These are phyloP conservation scores for Apiotrichum gamsii DNA, from an alignment of 1,284 basidiomycete genomes.

Conservation along the genomic window DNA sequence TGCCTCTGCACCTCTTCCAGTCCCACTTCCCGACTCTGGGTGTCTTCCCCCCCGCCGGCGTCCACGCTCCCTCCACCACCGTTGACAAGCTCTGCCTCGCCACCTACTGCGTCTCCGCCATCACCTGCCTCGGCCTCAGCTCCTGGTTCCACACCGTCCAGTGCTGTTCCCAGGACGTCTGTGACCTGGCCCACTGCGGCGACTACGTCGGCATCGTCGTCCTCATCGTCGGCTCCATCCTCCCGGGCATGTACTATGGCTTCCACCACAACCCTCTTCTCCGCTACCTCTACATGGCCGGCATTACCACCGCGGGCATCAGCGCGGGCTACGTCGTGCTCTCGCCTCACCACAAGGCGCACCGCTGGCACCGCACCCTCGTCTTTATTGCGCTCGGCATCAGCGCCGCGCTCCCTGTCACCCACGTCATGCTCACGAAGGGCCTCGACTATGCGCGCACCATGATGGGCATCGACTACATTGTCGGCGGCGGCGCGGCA, in stretches of 20 bases:
- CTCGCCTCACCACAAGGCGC: slow-evolving; percentile 66
- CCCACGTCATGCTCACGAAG: slow-evolving; percentile 59
- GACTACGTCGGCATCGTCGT: slow-evolving; percentile 54
- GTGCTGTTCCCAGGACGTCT: slow-evolving; percentile 66
- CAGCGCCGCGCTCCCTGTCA: slow-evolving; percentile 63
- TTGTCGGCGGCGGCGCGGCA: slow-evolving; percentile 60
- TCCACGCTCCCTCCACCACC: slow-evolving; percentile 46
- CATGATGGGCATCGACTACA: slow-evolving; percentile 64
- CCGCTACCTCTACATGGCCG: slow-evolving; percentile 51
- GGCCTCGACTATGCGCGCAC: slow-evolving; percentile 55
- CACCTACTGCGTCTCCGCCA: slow-evolving; percentile 65
- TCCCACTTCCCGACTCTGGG: slow-evolving; percentile 46
- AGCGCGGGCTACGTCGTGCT: slow-evolving; percentile 54
- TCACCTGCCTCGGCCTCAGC: slow-evolving; percentile 68
- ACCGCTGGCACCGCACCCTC: slow-evolving; percentile 68
- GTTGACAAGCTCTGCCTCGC: slow-evolving; percentile 60
- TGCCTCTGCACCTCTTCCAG: slow-evolving; percentile 54
- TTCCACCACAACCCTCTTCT: slow-evolving; percentile 42
- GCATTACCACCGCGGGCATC: slow-evolving; percentile 26
- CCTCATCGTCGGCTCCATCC: slow-evolving; percentile 68
- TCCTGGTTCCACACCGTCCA: slow-evolving; percentile 69
- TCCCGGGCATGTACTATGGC: slow-evolving; percentile 55
- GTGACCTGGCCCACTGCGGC: slow-evolving; percentile 40
- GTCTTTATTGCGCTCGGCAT: slow-evolving; percentile 77
- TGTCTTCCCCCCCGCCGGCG: slow-evolving; percentile 13